Evolutionary conservation across 192 early-diverging fungal genomes (phyloP).

Genomic region (Coemansia javaensis): DNA sequence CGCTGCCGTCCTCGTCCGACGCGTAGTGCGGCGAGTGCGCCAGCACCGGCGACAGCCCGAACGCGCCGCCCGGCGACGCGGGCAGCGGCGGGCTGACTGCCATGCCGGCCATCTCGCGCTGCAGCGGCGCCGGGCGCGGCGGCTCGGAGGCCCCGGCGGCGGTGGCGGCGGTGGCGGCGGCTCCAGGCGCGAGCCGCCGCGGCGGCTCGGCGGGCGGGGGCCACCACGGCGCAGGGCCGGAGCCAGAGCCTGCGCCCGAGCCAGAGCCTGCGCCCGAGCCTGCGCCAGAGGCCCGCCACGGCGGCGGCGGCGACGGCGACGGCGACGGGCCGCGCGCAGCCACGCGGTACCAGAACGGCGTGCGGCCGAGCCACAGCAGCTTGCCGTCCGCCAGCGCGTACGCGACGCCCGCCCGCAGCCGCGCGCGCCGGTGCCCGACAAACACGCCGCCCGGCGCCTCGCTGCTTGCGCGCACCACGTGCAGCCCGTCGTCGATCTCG

Average conservation of each 20-base stretch:
- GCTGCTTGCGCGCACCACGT: conserved; percentile 8
- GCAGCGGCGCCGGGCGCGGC: background rate
- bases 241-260: background rate
- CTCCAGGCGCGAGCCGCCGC: no score
- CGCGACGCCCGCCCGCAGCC: conserved; percentile 2
- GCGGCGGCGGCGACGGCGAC: conserved; percentile 29
- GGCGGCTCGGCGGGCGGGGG: no score
- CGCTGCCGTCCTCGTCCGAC: background rate
- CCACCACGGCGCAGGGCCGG: no score
- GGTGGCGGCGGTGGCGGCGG: no score
- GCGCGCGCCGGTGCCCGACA: conserved; percentile 15
- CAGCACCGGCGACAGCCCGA: conserved; percentile 5
- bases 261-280: background rate
- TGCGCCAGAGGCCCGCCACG: conserved; percentile 14
- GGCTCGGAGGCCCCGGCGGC: background rate
- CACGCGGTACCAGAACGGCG: conserved; percentile 35
- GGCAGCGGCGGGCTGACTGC: background rate
- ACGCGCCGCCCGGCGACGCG: background rate
- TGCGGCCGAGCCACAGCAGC: conserved; percentile 19
- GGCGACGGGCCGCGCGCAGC: background rate
- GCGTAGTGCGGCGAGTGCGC: conserved; percentile 1
- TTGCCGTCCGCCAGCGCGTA: conserved; percentile 37
- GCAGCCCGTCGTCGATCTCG: conserved; percentile 21
- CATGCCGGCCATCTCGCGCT: background rate
- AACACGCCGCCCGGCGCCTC: conserved; percentile 7